phyloP scores from a whole-genome alignment of 768 basidiomycete genomes.

The Lepiota brunneoincarnata region DNA sequence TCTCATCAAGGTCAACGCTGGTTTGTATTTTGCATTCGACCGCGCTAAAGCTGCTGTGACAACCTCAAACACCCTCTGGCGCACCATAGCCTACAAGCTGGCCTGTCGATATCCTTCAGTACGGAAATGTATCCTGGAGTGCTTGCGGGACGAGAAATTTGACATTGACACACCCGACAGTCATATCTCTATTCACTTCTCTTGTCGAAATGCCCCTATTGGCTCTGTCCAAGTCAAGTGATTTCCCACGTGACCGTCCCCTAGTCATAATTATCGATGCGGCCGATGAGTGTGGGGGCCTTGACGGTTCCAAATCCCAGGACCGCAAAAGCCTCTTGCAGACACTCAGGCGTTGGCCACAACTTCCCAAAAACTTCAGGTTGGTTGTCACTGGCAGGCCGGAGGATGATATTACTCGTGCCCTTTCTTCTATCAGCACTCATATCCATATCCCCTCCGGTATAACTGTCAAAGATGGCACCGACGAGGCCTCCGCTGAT shows the following conservation, averaged over 20 bases:
- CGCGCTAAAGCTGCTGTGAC: slow-evolving; percentile 10
- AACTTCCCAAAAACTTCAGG: slow-evolving; percentile 19
- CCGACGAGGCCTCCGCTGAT: slow-evolving; percentile 18
- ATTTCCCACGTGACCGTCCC: slow-evolving; percentile 6
- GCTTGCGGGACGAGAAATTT: slow-evolving; percentile 16
- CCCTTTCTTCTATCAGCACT: slow-evolving; percentile 14
- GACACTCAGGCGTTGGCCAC: slow-evolving; percentile 19
- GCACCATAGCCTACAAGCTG: slow-evolving; percentile 21
- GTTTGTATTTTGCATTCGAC: slow-evolving; percentile 17
- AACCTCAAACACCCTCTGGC: slow-evolving; percentile 16
- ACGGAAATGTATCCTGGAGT: slow-evolving; percentile 11
- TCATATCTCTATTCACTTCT: slow-evolving; percentile 14
- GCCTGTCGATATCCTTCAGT: slow-evolving; percentile 15
- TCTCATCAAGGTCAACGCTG: slow-evolving; percentile 3
- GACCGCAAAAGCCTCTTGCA: slow-evolving; percentile 18
- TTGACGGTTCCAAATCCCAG: slow-evolving; percentile 10
- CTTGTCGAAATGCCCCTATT: slow-evolving; percentile 22
- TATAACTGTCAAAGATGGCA: neutral
- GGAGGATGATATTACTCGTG: slow-evolving; percentile 15
- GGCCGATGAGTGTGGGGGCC: slow-evolving; percentile 26
- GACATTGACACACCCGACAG: slow-evolving; percentile 14
- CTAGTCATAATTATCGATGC: slow-evolving; percentile 28
- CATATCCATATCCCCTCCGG: slow-evolving; percentile 20
- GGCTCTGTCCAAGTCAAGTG: slow-evolving; percentile 8
- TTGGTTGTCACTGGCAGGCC: slow-evolving; percentile 23